These are phyloP conservation scores for Trametes pubescens DNA, from an alignment of 1,284 basidiomycete species.

Conservation along the genomic window DNA sequence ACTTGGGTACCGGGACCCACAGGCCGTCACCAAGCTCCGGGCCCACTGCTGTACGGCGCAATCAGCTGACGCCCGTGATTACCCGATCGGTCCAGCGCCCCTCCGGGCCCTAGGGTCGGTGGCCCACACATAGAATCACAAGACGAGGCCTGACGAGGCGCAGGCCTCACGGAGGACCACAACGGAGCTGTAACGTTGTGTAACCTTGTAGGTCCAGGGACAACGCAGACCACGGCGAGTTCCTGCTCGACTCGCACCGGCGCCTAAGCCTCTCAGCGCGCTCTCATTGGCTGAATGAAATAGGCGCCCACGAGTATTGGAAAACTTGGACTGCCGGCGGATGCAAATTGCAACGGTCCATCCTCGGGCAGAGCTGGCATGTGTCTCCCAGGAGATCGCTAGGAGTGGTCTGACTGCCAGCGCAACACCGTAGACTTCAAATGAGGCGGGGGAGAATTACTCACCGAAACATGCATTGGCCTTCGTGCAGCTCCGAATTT, in stretches of 20 bases:
- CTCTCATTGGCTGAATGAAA: constrained; percentile 10
- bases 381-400: background rate
- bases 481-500: constrained; percentile 43
- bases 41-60: background rate
- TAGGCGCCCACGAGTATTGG: constrained; percentile 3
- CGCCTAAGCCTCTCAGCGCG: background rate
- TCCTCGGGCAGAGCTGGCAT: constrained; percentile 6
- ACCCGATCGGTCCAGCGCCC: constrained; percentile 20
- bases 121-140: constrained; percentile 24
- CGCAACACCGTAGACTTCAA: background rate
- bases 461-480: constrained; percentile 43
- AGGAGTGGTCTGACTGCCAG: background rate
- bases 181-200: constrained; percentile 16
- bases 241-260: background rate
- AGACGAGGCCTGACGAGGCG: constrained; percentile 7
- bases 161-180: constrained; percentile 11
- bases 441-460: constrained; percentile 19
- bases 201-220: constrained; percentile 32
- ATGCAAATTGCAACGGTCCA: background rate
- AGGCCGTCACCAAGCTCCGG: constrained; percentile 24
- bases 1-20: constrained; percentile 15
- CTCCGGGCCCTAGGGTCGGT: constrained; percentile 11
- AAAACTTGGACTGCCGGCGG: constrained; percentile 2
- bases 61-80: constrained; percentile 29
- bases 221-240: constrained; percentile 1